A percentile compares a stretch with the other conserved stretches of the same genome.
These are phyloP conservation scores for Pulveroboletus ravenelii DNA, from an alignment of 768 basidiomycete species.

Conservation along the genomic window DNA sequence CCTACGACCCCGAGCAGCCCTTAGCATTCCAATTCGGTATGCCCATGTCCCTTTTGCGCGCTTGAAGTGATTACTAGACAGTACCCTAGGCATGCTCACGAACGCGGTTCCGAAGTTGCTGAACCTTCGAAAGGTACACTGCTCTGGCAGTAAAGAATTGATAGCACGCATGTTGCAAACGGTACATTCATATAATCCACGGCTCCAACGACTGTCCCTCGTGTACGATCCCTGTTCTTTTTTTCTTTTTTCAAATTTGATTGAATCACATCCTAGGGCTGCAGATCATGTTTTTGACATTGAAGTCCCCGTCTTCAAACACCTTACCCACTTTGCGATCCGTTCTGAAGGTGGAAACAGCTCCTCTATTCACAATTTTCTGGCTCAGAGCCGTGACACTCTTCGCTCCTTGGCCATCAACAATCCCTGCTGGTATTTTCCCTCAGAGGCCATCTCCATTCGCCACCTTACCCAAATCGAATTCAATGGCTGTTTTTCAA, in stretches of 20 bases:
- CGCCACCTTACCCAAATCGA: conserved; percentile 62
- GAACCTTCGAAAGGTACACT: conserved; percentile 57
- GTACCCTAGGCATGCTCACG: conserved; percentile 53
- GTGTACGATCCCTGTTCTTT: conserved; percentile 33
- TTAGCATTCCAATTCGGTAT: conserved; percentile 64
- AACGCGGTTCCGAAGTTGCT: conserved; percentile 62
- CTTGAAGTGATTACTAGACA: neutral
- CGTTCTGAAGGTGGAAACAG: conserved; percentile 41
- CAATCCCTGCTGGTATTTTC: conserved; percentile 55
- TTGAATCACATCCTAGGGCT: conserved; percentile 12
- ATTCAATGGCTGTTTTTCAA: conserved; percentile 54
- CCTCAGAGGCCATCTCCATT: conserved; percentile 47
- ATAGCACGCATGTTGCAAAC: conserved; percentile 49
- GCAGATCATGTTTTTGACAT: conserved; percentile 43
- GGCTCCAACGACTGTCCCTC: conserved; percentile 53
- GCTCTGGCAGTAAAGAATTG: conserved; percentile 52
- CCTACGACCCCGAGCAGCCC: conserved; percentile 42
- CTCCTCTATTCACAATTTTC: conserved; percentile 40
- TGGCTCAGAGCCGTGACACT: conserved; percentile 47
- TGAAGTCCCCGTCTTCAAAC: conserved; percentile 45
- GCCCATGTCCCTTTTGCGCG: conserved; percentile 1
- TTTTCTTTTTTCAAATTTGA: neutral
- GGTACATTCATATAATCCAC: conserved; percentile 47
- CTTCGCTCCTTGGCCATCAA: conserved; percentile 53
- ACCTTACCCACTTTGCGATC: conserved; percentile 57